Evolutionary conservation across 768 basidiomycete genomes (phyloP).

Genomic region (Lactifluus pinguis): DNA sequence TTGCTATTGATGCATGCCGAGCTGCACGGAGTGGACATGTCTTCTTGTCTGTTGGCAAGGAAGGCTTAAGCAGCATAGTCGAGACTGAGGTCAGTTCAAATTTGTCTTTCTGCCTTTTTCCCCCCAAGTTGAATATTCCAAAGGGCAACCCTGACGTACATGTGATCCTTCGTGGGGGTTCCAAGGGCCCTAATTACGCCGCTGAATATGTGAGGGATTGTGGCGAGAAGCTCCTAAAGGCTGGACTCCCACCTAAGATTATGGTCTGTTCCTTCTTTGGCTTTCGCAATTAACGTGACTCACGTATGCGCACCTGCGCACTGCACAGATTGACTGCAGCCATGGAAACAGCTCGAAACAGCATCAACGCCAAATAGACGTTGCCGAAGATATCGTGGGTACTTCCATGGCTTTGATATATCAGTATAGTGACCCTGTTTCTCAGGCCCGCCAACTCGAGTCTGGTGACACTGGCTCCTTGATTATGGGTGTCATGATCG

Average conservation of each 20-base stretch:
- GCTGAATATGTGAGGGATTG: constrained; percentile 73
- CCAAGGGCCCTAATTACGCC: constrained; percentile 82
- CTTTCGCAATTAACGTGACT: not conserved
- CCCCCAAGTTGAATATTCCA: not conserved
- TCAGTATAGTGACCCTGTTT: constrained; percentile 18
- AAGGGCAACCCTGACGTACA: constrained; percentile 90
- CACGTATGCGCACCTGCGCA: not conserved
- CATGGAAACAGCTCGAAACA: constrained; percentile 95
- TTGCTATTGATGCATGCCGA: constrained; percentile 93
- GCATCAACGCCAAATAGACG: constrained; percentile 78
- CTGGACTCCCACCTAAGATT: constrained; percentile 66
- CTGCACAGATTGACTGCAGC: constrained; percentile 80
- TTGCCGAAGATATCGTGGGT: constrained; percentile 83
- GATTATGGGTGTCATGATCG: constrained; percentile 94
- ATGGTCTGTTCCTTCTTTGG: constrained; percentile 49
- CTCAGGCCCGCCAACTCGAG: constrained; percentile 64
- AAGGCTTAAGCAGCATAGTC: constrained; percentile 88
- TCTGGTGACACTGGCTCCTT: constrained; percentile 56
- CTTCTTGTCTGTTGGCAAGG: constrained; percentile 95
- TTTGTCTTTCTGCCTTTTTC: not conserved
- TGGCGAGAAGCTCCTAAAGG: constrained; percentile 67
- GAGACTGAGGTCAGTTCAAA: constrained; percentile 66
- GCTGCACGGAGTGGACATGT: constrained; percentile 87
- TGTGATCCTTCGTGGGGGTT: constrained; percentile 87
- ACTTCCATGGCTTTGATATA: constrained; percentile 1